A percentile compares a stretch with the other conserved stretches of the same genome.
Conservation (phyloP, 1,284 basidiomycete species). For the Leccinum solheimii region DNA sequence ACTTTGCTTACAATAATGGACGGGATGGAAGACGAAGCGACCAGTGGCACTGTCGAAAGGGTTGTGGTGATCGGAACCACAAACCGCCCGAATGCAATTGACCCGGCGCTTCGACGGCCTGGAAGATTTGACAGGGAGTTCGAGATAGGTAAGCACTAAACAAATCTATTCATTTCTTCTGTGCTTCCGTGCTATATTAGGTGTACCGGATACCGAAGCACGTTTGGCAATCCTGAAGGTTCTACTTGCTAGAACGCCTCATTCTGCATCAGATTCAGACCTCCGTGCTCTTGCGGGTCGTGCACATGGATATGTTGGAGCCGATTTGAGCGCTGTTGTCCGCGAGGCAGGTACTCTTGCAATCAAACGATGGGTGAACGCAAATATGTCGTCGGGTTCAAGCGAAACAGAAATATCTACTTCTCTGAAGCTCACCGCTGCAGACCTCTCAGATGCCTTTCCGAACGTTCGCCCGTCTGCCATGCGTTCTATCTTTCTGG, state of each 20-base stretch:
- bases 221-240: conserved; percentile 84
- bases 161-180: conserved; percentile 2
- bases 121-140: conserved; percentile 97
- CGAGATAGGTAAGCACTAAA: conserved; percentile 74
- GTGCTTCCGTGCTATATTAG: conserved; percentile 41
- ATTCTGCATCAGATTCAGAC: conserved; percentile 62
- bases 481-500: conserved; percentile 90
- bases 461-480: conserved; percentile 87
- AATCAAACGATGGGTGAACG: conserved; percentile 78
- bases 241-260: conserved; percentile 79
- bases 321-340: conserved; percentile 90
- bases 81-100: conserved; percentile 96
- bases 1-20: conserved; percentile 95
- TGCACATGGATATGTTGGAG: conserved; percentile 97
- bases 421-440: conserved; percentile 50
- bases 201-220: conserved; percentile 85
- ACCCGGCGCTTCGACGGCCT: conserved; percentile 91
- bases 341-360: conserved; percentile 91
- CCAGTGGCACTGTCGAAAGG: conserved; percentile 45
- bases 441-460: conserved; percentile 74
- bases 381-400: conserved; percentile 24
- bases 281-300: conserved; percentile 70
- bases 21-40: conserved; percentile 73
- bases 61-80: conserved; percentile 98
- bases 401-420: conserved; percentile 17